Percentiles rank a stretch among this genome's conserved stretches.
Conservation (phyloP, 257 asterid genomes). For the Striga asiatica region DNA sequence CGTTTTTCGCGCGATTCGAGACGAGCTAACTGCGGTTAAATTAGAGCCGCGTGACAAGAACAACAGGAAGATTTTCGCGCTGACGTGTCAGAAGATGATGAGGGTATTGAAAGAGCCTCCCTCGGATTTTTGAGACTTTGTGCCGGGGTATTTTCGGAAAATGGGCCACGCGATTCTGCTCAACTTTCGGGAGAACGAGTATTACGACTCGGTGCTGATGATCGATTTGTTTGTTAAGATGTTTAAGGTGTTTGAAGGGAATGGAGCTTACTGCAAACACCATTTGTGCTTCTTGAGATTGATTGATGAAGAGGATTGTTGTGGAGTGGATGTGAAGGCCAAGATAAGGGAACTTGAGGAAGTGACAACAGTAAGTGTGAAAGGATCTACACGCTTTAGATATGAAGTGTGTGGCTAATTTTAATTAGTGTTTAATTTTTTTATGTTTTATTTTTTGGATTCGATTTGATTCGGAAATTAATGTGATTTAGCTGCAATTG, state of each 20-base stretch:
- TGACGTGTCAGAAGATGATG: constrained; percentile 20
- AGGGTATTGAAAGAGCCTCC: constrained; percentile 18
- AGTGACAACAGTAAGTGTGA: too few species aligned
- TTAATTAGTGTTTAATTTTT: too few species aligned
- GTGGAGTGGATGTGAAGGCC: not conserved
- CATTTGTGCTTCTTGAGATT: constrained; percentile 17
- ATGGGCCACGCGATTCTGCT: constrained; percentile 24
- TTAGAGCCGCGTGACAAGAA: too few species aligned
- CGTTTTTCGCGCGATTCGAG: too few species aligned
- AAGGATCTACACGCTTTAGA: too few species aligned
- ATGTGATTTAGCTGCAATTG: too few species aligned
- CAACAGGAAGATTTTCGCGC: constrained; percentile 2
- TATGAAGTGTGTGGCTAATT: too few species aligned
- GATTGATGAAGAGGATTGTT: not conserved
- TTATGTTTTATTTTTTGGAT: too few species aligned
- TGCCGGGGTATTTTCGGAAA: constrained; percentile 29
- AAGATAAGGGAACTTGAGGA: not conserved
- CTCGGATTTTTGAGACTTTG: constrained; percentile 19
- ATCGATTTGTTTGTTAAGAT: constrained; percentile 15
- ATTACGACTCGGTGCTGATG: constrained; percentile 4
- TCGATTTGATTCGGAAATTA: too few species aligned
- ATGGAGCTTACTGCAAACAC: constrained; percentile 30
- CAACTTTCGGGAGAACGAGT: constrained; percentile 16
- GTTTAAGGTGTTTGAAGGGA: constrained; percentile 17
- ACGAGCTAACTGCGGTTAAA: too few species aligned